Evolutionary conservation across 805 yeast species (phyloP).

Genomic region (Cyberlindnera petersonii): DNA sequence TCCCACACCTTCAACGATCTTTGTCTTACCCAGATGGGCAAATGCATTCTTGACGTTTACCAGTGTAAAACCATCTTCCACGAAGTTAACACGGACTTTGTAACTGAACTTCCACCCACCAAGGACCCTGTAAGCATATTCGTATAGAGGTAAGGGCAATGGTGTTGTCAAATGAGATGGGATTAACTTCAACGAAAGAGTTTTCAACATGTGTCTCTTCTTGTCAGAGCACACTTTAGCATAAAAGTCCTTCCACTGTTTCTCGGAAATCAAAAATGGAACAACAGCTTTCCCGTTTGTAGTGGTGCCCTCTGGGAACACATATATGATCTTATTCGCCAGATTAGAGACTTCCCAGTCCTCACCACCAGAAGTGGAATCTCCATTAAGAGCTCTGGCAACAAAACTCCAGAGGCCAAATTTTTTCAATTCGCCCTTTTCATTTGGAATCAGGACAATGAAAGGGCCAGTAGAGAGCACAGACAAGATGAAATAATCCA

Average conservation of each 20-base stretch:
- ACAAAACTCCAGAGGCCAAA: slow-evolving; percentile 31
- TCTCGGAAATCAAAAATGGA: slow-evolving; percentile 42
- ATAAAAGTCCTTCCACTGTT: slow-evolving; percentile 20
- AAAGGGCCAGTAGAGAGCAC: slow-evolving; percentile 27
- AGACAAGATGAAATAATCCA: slow-evolving; percentile 40
- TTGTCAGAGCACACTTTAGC: not conserved
- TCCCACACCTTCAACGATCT: slow-evolving; percentile 41
- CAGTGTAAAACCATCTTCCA: slow-evolving; percentile 23
- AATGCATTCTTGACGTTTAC: slow-evolving; percentile 30
- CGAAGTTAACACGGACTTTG: slow-evolving; percentile 26
- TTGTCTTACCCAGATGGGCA: slow-evolving; percentile 45
- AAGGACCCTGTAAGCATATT: slow-evolving; percentile 22
- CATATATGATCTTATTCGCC: slow-evolving; percentile 43
- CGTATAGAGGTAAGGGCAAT: slow-evolving; percentile 15
- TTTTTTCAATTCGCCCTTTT: slow-evolving; percentile 28
- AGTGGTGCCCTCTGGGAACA: slow-evolving; percentile 79
- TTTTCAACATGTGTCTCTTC: slow-evolving; percentile 18
- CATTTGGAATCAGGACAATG: slow-evolving; percentile 35
- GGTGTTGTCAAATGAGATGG: slow-evolving; percentile 33
- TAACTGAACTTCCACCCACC: slow-evolving; percentile 21
- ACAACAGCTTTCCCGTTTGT: slow-evolving; percentile 78
- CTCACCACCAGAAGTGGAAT: slow-evolving; percentile 18
- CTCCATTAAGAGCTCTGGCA: slow-evolving; percentile 12
- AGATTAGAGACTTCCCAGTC: slow-evolving; percentile 15
- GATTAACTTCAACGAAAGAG: slow-evolving; percentile 29